phyloP scores from a whole-genome alignment of 345 rosid genomes.

The Murraya koenigii region DNA sequence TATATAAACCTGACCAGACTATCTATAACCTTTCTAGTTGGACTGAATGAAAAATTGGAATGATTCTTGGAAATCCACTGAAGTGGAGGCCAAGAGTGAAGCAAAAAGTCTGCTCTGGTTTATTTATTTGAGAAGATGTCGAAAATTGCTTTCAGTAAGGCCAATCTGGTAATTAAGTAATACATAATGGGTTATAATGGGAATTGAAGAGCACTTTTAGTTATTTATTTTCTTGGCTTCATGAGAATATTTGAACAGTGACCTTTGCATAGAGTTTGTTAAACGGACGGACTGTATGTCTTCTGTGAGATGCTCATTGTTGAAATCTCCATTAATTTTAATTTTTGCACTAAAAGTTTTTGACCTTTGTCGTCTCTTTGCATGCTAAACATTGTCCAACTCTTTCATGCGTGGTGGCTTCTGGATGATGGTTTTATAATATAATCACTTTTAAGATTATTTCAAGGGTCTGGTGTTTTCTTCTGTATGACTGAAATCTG shows the following conservation, averaged over 20 bases:
- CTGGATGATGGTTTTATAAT: not conserved
- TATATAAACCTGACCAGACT: not conserved
- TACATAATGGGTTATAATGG: not conserved
- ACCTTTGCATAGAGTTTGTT: not conserved
- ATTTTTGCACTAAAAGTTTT: not conserved
- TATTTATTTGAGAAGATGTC: not conserved
- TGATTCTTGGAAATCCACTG: not conserved
- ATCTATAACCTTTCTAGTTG: not conserved
- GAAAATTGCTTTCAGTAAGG: not conserved
- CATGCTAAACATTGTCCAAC: not conserved
- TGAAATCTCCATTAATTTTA: not conserved
- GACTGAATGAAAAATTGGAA: not conserved
- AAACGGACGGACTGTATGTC: too few relatives aligned
- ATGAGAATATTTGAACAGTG: not conserved
- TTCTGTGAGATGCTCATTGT: not conserved
- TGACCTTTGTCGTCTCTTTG: not conserved
- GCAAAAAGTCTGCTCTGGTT: not conserved
- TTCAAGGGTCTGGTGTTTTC: not conserved
- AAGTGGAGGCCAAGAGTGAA: not conserved
- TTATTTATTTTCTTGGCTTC: not conserved
- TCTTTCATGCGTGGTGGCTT: not conserved
- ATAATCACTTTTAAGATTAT: not conserved
- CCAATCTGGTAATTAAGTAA: not conserved
- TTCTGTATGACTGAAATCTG: not conserved
- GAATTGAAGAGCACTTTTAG: not conserved